A percentile compares a stretch with the other conserved stretches of the same genome.
phyloP scores from a whole-genome alignment of 106 monocot species.

The Amphibolis antarctica region DNA sequence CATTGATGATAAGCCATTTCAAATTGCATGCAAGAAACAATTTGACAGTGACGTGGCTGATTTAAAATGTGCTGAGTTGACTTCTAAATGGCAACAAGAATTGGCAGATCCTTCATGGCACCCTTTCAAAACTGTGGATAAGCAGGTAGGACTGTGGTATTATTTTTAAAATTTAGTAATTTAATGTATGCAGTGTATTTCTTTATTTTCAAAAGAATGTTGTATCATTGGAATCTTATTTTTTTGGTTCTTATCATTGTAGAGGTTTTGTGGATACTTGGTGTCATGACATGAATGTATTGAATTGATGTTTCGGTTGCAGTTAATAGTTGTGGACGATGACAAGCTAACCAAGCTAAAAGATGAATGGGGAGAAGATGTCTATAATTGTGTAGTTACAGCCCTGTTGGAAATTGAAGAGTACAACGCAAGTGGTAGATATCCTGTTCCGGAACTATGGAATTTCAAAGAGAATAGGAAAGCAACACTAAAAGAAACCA shows the following conservation, averaged over 20 bases:
- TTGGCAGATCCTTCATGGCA: conserved; percentile 7
- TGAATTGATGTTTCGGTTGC: not conserved
- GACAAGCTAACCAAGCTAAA: conserved; percentile 4
- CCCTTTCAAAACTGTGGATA: conserved; percentile 6
- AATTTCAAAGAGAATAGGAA: conserved; percentile 13
- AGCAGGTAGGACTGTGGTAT: conserved; percentile 3
- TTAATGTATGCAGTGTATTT: not conserved
- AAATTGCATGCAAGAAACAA: not conserved
- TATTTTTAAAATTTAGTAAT: not conserved
- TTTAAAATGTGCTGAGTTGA: not conserved
- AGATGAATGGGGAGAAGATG: conserved; percentile 9
- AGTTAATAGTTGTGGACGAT: conserved; percentile 4
- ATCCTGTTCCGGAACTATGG: conserved; percentile 14
- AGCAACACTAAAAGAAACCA: conserved; percentile 14
- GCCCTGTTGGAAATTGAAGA: conserved; percentile 10
- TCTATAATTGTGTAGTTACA: conserved; percentile 3
- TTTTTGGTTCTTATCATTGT: too few species aligned
- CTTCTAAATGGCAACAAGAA: conserved; percentile 8
- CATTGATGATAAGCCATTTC: conserved; percentile 2
- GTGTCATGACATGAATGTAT: not conserved
- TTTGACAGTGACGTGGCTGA: not conserved
- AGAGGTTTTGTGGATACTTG: not conserved
- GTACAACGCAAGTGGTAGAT: conserved; percentile 16
- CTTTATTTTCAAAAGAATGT: not conserved
- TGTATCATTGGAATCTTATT: too few species aligned